phyloP scores from a whole-genome alignment of 2,329 filamentous ascomycete genomes.

The Aaosphaeria arxii region DNA sequence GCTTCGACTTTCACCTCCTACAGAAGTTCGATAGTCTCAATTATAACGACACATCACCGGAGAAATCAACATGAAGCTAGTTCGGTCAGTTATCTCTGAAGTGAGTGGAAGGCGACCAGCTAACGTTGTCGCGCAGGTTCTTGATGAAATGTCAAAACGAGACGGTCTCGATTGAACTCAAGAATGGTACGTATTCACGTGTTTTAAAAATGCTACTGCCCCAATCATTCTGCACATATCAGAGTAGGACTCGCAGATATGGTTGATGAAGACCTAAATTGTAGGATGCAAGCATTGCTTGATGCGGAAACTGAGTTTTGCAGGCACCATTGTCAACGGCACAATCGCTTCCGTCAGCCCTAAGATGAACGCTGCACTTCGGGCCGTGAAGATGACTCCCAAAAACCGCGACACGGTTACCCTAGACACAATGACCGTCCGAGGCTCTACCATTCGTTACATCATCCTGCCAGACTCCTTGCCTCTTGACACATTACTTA shows the following conservation, averaged over 20 bases:
- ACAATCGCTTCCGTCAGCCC: constrained; percentile 96
- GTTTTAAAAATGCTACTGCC: not conserved
- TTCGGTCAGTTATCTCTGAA: constrained; percentile 18
- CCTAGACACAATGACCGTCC: constrained; percentile 94
- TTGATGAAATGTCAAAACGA: constrained; percentile 99
- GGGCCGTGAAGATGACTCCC: constrained; percentile 94
- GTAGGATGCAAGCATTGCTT: no score
- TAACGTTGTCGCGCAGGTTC: constrained; percentile 60
- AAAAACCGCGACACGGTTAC: constrained; percentile 83
- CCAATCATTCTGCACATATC: no score
- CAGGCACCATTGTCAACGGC: constrained; percentile 92
- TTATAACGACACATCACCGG: no score
- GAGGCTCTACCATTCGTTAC: constrained; percentile 93
- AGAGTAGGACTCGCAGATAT: no score
- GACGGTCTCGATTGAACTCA: constrained; percentile 96
- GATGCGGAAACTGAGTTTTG: not conserved
- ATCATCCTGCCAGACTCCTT: constrained; percentile 95
- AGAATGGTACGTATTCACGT: constrained; percentile 69
- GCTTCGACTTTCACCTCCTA: no score
- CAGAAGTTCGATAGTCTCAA: no score
- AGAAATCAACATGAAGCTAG: constrained; percentile 31
- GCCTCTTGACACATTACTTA: constrained; percentile 88
- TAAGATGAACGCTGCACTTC: constrained; percentile 96
- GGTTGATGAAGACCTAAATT: no score
- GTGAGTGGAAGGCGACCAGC: not conserved